Evolutionary conservation across 371 early-diverging fungal genomes (phyloP), one percentile per base, ranked within the genome.

Genomic region (Lichtheimia corymbifera): DNA sequence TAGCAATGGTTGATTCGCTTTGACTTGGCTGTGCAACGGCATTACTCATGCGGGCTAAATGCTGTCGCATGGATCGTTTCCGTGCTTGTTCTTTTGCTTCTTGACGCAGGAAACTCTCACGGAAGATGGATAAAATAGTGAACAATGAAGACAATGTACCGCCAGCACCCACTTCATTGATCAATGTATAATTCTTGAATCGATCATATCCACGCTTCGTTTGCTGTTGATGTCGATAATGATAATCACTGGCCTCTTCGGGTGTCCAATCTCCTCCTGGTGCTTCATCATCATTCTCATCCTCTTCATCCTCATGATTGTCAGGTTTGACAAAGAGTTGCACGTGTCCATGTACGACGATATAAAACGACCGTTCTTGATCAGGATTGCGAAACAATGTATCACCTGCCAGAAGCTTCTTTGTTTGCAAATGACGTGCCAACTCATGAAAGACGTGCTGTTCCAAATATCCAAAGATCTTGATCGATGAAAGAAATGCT

Each of bases 391-490:
- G 83, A 68, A 91, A 89, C 66, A 95, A 82, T 52, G 91, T 88
- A 65, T 96, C 94, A 25, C 95, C 96, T 7, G 92, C 92, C 45
- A 91, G 77, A 54, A 96, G 70, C 40, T 92, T 88, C 45, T 90
- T 88, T 0, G 95, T 95, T 70, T 94, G 92, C 53, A 93, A 72
- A 67, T 92, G 90, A 27, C 94, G 77, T 5, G 95, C 91, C 40
- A 98, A 82, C 70, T 98, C 97, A 75, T 93, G 93, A 74, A 98
- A 96, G 45, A 98, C 97, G 5, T 94, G 94, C 65, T 93, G 86
- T 61, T 98, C 98, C 40, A 98, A 80, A 68, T 96, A 97, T 1
- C 97, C 97, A 84, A 98, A 97, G n/a, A 97, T 92, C 71, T 95
- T 95, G 74, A 97, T 97, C 14, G 88, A 87, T 1, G 88, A 84